Base-by-base conservation (phyloP, 2,329 filamentous ascomycete species). In the Myriangium duriaei region DNA sequence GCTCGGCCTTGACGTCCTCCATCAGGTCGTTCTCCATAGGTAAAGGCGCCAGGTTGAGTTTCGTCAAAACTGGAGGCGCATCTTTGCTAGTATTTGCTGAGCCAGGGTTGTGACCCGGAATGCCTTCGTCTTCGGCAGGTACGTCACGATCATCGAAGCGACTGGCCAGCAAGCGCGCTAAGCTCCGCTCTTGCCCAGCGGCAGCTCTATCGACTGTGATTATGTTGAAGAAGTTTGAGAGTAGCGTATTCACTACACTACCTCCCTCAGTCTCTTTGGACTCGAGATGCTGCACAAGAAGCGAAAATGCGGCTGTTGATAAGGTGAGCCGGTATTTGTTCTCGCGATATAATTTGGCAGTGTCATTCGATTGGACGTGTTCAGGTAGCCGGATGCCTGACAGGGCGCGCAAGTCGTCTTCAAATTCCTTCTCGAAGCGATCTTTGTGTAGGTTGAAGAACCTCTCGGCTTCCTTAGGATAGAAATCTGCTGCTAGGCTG, bases 301-400 rank as follows among this genome's bases (percentile, higher is more conserved):
- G 82, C 41, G 77, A 79, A 41, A 82, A 86, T 1, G 86, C 79
- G 49, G 87, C 80, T 41, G 80, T 79, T 50, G 87, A 95, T n/a
- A 98, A 65, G 0, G 85, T 85, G 24, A 98, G 70, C 10, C 85
- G 76, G 56, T 96, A 98, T 57, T 85, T 91, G 65, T 87, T 88
- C 40, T 77, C 74, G 29, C 75, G 73, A 58, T 95, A 98, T 3
- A 91, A 65, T 55, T 81, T 83, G 5, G 82, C 79, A n/a, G 80
- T 72, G 2, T 72, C 58, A 52, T 91, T 92, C 42, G 84, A 78
- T 28, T 75, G 67, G 6, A 91, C 66, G 52, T 98, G 91, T 42
- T 82, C 73, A 1, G 85, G 77, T 1, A 91, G 64, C 5, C 74
- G 79, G 44, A 96, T 71, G 5, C 75, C 74, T 26, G 76, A 69